These are phyloP conservation scores for Kwoniella sp. DNA, from an alignment of 768 basidiomycete species.

Conservation along the genomic window DNA sequence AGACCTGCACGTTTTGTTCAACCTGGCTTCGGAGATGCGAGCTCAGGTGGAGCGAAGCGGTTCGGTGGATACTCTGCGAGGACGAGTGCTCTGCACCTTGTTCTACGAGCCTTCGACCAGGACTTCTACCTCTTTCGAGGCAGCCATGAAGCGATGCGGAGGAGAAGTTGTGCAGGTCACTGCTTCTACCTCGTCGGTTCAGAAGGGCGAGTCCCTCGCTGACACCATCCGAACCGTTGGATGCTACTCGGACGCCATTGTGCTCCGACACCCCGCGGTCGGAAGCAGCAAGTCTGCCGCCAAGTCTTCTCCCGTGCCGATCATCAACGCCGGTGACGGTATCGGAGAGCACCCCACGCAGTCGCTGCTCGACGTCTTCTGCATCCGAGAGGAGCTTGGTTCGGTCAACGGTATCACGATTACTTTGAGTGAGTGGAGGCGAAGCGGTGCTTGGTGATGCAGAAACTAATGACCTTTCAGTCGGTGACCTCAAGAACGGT, in stretches of 20 bases:
- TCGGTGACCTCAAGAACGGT: slow-evolving; percentile 97
- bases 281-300: slow-evolving; percentile 95
- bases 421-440: slow-evolving; percentile 50
- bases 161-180: slow-evolving; percentile 87
- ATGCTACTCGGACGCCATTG: slow-evolving; percentile 92
- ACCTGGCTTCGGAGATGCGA: slow-evolving; percentile 93
- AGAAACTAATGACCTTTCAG: slow-evolving; percentile 26
- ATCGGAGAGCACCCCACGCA: slow-evolving; percentile 91
- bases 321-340: slow-evolving; percentile 96
- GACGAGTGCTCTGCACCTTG: slow-evolving; percentile 80
- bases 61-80: slow-evolving; percentile 78
- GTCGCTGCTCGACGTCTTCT: slow-evolving; percentile 59
- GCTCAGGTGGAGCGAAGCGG: slow-evolving; percentile 90
- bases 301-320: slow-evolving; percentile 89
- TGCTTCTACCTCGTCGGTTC: slow-evolving; percentile 76
- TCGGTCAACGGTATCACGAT: slow-evolving; percentile 95
- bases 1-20: slow-evolving; percentile 89
- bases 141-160: slow-evolving; percentile 97
- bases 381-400: slow-evolving; percentile 94
- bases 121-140: slow-evolving; percentile 92
- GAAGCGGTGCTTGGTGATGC: not conserved
- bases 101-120: slow-evolving; percentile 98
- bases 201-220: slow-evolving; percentile 86
- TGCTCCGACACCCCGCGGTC: slow-evolving; percentile 87
- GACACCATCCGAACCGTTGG: slow-evolving; percentile 92